Evolutionary conservation across 2,329 filamentous ascomycete species (phyloP).

Genomic region (Phyllosticta paracitricarpa): DNA sequence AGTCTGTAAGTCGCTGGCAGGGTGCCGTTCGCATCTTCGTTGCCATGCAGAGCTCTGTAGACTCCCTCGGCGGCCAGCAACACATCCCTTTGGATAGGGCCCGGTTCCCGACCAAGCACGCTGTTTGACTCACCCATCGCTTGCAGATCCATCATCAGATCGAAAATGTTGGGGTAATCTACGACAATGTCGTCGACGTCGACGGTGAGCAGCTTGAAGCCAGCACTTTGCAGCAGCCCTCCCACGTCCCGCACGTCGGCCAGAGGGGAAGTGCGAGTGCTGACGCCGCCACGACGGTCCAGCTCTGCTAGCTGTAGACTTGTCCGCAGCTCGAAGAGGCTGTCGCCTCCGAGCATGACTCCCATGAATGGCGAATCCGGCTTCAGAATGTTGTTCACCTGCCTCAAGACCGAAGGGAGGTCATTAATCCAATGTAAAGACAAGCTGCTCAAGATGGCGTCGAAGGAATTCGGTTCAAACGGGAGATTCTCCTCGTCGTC

Average conservation of each 20-base stretch:
- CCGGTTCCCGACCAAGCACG: constrained; percentile 73
- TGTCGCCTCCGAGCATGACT: constrained; percentile 94
- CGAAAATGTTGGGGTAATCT: constrained; percentile 82
- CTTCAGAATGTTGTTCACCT: constrained; percentile 80
- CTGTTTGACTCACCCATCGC: constrained; percentile 95
- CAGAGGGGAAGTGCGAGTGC: constrained; percentile 80
- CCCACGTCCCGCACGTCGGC: constrained; percentile 89
- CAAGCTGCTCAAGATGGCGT: constrained; percentile 80
- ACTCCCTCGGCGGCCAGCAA: constrained; percentile 81
- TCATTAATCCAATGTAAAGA: constrained; percentile 98
- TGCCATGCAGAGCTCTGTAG: constrained; percentile 78
- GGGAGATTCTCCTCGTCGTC: constrained; percentile 64
- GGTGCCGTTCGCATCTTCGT: constrained; percentile 43
- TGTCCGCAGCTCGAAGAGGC: constrained; percentile 84
- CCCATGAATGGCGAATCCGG: constrained; percentile 87
- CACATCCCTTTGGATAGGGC: constrained; percentile 66
- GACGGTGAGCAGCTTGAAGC: constrained; percentile 92
- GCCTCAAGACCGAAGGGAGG: constrained; percentile 70
- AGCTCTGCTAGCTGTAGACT: constrained; percentile 87
- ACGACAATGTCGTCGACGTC: constrained; percentile 97
- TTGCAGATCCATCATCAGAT: constrained; percentile 87
- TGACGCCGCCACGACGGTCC: constrained; percentile 83
- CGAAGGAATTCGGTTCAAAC: constrained; percentile 67
- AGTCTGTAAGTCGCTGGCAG: constrained; percentile 82
- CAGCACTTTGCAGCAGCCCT: constrained; percentile 72